Percentiles rank a stretch among this genome's conserved stretches.
Conservation (phyloP, 805 yeast genomes). For the Yamadazyma scolyti region DNA sequence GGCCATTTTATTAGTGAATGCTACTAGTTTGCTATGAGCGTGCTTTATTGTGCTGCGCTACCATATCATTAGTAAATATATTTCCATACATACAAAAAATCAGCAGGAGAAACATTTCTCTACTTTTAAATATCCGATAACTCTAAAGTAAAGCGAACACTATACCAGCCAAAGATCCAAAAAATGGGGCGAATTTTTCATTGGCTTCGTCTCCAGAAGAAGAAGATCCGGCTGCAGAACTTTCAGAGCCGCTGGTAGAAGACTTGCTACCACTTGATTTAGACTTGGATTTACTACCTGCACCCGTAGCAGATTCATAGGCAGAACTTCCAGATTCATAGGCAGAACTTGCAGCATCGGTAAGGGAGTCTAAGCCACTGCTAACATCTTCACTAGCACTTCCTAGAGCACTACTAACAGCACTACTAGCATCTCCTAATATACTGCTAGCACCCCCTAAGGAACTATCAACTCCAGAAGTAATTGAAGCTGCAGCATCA, state of each 20-base stretch:
- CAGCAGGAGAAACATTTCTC: no score
- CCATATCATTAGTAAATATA: no score
- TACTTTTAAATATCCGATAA: no score
- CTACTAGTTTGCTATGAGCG: no score
- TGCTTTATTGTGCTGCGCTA: no score
- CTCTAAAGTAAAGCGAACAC: slow-evolving; percentile 16
- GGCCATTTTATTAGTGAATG: no score
- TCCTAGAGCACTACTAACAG: no score
- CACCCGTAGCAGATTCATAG: slow-evolving; percentile 5
- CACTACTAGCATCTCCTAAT: no score
- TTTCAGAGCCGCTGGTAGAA: neutral
- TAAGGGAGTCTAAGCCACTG: slow-evolving; percentile 1
- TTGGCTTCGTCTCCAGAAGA: slow-evolving; percentile 5
- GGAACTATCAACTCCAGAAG: neutral
- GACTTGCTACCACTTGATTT: neutral
- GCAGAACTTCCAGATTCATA: slow-evolving; percentile 4
- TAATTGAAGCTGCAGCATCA: neutral
- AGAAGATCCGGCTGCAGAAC: neutral
- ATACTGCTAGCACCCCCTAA: no score
- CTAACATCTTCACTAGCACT: slow-evolving; percentile 2
- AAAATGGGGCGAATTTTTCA: slow-evolving; percentile 11
- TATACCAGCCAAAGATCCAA: slow-evolving; percentile 15
- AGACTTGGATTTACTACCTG: neutral
- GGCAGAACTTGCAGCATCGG: slow-evolving; percentile 3
- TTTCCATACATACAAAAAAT: no score